A percentile compares a stretch with the other conserved stretches of the same genome.
phyloP scores from a whole-genome alignment of 306 rosid genomes.

The Mimosa bimucronata region DNA sequence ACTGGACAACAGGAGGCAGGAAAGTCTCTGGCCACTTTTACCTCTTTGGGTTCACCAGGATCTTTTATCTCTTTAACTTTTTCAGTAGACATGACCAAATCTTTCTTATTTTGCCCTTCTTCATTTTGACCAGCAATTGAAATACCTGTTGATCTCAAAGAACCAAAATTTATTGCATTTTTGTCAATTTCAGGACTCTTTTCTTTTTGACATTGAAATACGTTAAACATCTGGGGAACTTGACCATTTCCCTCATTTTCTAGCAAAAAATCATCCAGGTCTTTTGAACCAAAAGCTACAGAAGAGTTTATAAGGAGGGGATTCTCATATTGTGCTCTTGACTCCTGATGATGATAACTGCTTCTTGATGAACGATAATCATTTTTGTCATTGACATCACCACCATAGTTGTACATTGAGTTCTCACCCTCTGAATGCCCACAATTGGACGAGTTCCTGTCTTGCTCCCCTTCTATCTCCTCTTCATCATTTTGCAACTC shows the following conservation, averaged over 20 bases:
- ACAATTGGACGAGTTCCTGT: slow-evolving; percentile 42
- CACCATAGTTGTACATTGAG: slow-evolving; percentile 61
- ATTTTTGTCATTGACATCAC: slow-evolving; percentile 46
- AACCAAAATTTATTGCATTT: slow-evolving; percentile 25
- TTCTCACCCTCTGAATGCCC: slow-evolving; percentile 78
- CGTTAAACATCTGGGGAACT: slow-evolving; percentile 36
- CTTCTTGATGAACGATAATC: slow-evolving; percentile 37
- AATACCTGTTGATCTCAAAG: slow-evolving; percentile 28
- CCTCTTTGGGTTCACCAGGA: slow-evolving; percentile 35
- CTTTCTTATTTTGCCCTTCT: slow-evolving; percentile 39
- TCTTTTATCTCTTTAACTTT: slow-evolving; percentile 42
- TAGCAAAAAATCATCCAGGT: slow-evolving; percentile 76
- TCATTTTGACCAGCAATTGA: slow-evolving; percentile 31
- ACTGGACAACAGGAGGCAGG: slow-evolving; percentile 51
- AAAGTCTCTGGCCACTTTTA: slow-evolving; percentile 50
- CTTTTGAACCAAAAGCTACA: slow-evolving; percentile 80
- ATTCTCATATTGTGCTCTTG: slow-evolving; percentile 53
- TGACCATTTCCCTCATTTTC: slow-evolving; percentile 41
- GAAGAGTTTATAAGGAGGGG: slow-evolving; percentile 76
- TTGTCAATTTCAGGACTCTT: slow-evolving; percentile 29
- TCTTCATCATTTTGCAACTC: slow-evolving; percentile 31
- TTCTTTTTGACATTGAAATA: slow-evolving; percentile 36
- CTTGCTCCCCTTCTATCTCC: slow-evolving; percentile 50
- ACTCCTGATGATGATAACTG: slow-evolving; percentile 30
- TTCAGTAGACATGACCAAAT: slow-evolving; percentile 23